Conservation (phyloP, 306 rosid genomes). For the Fragaria vesca region DNA sequence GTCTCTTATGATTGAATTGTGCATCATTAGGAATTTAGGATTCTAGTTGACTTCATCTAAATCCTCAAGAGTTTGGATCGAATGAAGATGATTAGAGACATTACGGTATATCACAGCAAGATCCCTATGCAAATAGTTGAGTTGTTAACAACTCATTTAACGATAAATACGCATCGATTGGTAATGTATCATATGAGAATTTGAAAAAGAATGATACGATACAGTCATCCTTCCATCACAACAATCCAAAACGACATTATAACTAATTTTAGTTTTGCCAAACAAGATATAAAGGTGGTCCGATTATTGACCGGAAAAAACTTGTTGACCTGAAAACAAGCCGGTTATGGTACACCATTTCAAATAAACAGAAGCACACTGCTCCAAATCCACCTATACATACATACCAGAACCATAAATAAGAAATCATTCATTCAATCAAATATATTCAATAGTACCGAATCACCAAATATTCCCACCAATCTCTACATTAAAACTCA, state of each 20-base stretch:
- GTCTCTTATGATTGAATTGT: no score
- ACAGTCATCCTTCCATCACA: no score
- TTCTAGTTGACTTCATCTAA: background rate
- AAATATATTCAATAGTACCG: background rate
- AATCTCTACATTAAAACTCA: background rate
- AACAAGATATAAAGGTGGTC: no score
- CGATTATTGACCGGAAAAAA: background rate
- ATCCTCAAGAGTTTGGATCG: background rate
- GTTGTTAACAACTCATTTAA: no score
- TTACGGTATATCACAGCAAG: background rate
- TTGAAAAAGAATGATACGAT: no score
- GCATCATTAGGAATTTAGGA: background rate
- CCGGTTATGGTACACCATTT: background rate
- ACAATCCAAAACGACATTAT: no score
- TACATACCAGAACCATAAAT: background rate
- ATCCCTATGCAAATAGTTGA: background rate
- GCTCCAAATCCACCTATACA: slow-evolving; percentile 1
- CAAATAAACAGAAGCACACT: background rate
- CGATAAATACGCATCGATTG: background rate
- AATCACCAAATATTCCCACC: slow-evolving; percentile 7
- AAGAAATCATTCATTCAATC: background rate
- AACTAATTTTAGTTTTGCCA: no score
- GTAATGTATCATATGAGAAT: background rate
- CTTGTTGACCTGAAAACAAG: background rate
- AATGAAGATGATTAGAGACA: background rate